phyloP scores from a whole-genome alignment of 352 stramenopile species.

The Phytophthora sp. region DNA sequence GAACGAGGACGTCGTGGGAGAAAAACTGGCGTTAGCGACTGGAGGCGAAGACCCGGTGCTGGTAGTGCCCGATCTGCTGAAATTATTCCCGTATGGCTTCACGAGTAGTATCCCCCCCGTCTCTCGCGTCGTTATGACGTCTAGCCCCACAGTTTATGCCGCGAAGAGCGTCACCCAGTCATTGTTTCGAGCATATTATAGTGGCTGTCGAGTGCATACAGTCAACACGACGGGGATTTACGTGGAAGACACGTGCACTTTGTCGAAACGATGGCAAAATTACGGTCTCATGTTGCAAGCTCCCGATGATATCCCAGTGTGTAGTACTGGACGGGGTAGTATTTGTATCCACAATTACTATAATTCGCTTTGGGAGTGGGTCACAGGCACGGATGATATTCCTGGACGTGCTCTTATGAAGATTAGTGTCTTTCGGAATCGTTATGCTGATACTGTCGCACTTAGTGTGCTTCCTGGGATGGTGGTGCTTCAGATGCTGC shows the following conservation, averaged over 20 bases:
- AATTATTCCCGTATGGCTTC: conserved; percentile 36
- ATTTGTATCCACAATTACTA: conserved; percentile 44
- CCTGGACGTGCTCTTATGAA: conserved; percentile 33
- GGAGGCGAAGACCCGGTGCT: conserved; percentile 22
- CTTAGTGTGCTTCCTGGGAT: conserved; percentile 33
- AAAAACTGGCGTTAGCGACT: conserved; percentile 33
- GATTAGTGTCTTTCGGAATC: conserved; percentile 33
- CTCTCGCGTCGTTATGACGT: conserved; percentile 18
- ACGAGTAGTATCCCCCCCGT: conserved; percentile 25
- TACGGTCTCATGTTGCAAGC: conserved; percentile 41
- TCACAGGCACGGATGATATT: conserved; percentile 14
- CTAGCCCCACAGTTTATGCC: conserved; percentile 26
- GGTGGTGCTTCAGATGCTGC: conserved; percentile 36
- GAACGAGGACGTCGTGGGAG: conserved; percentile 17
- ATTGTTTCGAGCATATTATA: conserved; percentile 34
- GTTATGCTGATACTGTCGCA: conserved; percentile 29
- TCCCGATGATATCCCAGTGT: conserved; percentile 34
- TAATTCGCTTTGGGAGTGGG: conserved; percentile 41
- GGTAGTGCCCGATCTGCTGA: conserved; percentile 34
- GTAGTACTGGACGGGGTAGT: conserved; percentile 21
- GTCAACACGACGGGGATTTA: conserved; percentile 37
- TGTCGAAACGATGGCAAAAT: conserved; percentile 28
- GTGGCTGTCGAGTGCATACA: conserved; percentile 22
- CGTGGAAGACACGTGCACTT: conserved; percentile 23
- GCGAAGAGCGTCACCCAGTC: conserved; percentile 32